phyloP scores from a whole-genome alignment of 768 basidiomycete species.

The Leccinellum luteum region DNA sequence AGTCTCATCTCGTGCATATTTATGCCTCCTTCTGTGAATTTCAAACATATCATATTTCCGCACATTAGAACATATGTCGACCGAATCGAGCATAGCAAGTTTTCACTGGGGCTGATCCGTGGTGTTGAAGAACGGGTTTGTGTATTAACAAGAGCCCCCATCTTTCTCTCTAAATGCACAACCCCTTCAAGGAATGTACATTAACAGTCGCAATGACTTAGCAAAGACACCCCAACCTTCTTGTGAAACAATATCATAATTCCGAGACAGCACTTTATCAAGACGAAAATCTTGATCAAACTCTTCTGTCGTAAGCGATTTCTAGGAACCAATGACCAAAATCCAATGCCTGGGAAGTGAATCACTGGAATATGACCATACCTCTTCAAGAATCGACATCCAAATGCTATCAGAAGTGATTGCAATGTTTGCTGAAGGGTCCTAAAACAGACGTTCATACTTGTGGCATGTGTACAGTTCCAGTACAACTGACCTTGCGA shows the following conservation, averaged over 20 bases:
- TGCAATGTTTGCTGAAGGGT: conserved; percentile 4
- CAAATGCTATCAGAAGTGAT: conserved; percentile 6
- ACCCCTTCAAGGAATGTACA: neutral
- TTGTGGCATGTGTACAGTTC: too few relatives aligned
- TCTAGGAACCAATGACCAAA: neutral
- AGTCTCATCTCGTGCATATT: too few relatives aligned
- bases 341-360: neutral
- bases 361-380: neutral
- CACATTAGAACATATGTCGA: too few relatives aligned
- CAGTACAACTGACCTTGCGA: neutral
- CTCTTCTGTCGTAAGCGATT: neutral
- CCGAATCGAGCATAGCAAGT: too few relatives aligned
- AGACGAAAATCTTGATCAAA: neutral
- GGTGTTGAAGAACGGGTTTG: neutral
- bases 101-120: too few relatives aligned
- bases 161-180: neutral
- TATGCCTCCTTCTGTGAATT: too few relatives aligned
- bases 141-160: neutral
- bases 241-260: neutral
- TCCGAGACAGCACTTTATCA: neutral
- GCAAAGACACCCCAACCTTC: neutral
- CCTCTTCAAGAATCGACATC: conserved; percentile 7
- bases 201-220: neutral
- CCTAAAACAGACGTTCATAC: neutral
- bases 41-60: too few relatives aligned